Evolutionary conservation across 2,329 filamentous ascomycete species (phyloP).

Genomic region (Nannizziopsis arthrosporioides): DNA sequence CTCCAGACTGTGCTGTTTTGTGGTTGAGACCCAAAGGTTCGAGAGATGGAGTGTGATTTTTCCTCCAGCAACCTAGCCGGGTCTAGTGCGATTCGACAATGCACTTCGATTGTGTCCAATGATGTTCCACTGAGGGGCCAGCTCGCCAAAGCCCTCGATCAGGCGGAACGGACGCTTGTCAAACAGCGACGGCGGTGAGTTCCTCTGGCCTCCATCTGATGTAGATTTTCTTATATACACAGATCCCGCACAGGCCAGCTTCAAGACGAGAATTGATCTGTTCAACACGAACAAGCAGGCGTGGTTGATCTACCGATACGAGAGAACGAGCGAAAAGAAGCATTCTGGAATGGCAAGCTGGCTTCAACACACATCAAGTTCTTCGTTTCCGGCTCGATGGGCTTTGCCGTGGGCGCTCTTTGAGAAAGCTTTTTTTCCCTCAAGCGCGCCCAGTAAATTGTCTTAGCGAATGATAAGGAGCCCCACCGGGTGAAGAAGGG

Average conservation of each 20-base stretch:
- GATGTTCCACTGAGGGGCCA: too few species aligned
- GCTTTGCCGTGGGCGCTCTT: not conserved
- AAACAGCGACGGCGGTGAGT: too few species aligned
- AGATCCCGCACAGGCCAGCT: too few species aligned
- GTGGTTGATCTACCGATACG: slow-evolving; percentile 9
- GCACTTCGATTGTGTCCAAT: too few species aligned
- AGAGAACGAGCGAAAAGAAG: slow-evolving; percentile 3
- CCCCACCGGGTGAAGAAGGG: not conserved
- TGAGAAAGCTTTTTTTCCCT: slow-evolving; percentile 4
- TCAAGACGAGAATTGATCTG: too few species aligned
- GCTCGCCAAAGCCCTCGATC: too few species aligned
- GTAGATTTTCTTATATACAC: too few species aligned
- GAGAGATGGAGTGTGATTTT: not conserved
- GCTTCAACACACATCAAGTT: not conserved
- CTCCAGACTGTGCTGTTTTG: not conserved
- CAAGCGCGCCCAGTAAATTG: not conserved
- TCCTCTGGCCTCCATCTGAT: too few species aligned
- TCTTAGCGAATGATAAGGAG: too few species aligned
- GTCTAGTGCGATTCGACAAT: not conserved
- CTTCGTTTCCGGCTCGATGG: too few species aligned
- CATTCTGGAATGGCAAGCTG: slow-evolving; percentile 2
- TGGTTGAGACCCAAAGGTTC: not conserved
- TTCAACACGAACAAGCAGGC: not conserved
- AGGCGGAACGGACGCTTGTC: too few species aligned
- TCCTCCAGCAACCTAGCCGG: slow-evolving; percentile 5